A percentile compares a stretch with the other conserved stretches of the same genome.
Conservation (phyloP, 106 monocot species). For the Dioscorea alata region DNA sequence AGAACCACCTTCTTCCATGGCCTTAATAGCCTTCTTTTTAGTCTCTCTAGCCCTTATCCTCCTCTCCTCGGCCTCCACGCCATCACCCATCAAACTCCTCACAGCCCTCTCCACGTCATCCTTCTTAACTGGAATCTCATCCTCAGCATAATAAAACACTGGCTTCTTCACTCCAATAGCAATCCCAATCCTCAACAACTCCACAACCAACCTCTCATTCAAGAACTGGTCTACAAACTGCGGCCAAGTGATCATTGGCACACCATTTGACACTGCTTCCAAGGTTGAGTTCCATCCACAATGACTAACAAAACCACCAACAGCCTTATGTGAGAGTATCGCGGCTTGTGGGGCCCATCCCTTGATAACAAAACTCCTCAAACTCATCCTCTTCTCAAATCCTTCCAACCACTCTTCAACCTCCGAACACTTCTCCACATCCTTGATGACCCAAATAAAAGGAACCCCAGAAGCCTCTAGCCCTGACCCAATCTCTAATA, state of each 20-base stretch:
- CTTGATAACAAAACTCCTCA: constrained; percentile 25
- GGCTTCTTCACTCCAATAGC: constrained; percentile 18
- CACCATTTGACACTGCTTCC: constrained; percentile 35
- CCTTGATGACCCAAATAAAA: constrained; percentile 60
- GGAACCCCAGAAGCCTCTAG: constrained; percentile 36
- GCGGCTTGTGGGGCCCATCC: constrained; percentile 69
- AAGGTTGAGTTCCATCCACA: constrained; percentile 72
- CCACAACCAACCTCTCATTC: constrained; percentile 41
- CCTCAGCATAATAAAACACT: not conserved
- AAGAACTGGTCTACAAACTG: constrained; percentile 44
- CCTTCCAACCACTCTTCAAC: constrained; percentile 31
- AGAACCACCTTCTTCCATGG: constrained; percentile 20
- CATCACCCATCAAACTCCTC: constrained; percentile 15
- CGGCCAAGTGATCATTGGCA: constrained; percentile 46
- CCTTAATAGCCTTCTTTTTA: not conserved
- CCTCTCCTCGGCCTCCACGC: not conserved
- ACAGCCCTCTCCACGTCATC: constrained; percentile 14
- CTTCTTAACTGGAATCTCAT: constrained; percentile 2
- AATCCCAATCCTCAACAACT: constrained; percentile 28
- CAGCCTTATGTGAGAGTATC: constrained; percentile 38
- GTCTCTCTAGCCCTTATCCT: constrained; percentile 9
- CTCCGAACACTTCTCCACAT: constrained; percentile 9
- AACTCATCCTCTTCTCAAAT: constrained; percentile 31
- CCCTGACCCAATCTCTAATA: constrained; percentile 45
- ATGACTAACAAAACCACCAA: constrained; percentile 60